Evolutionary conservation across 257 asterid genomes (phyloP), one percentile per base, ranked within the genome.

Genomic region (Solanum etuberosum): DNA sequence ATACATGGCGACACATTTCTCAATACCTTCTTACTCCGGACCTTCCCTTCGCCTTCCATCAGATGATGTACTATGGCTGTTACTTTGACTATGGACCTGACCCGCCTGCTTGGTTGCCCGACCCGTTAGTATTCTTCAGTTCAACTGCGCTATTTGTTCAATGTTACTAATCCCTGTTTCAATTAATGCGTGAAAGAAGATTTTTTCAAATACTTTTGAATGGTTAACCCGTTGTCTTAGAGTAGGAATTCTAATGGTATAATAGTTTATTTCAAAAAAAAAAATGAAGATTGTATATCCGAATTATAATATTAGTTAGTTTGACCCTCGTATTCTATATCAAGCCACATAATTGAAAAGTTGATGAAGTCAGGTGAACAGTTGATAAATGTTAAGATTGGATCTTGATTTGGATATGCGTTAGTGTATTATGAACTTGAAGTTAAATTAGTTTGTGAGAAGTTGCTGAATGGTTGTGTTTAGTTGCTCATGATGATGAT

Each of bases 61-160:
- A 94, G 91, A 91, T 94, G 93, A 93, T 97, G 98, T 97, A 92
- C 87, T 95, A 97, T 89, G 98, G 99, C 81, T 97, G 98, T 93
- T 97, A 94, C 96, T 91, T 90, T 82, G 71, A 88, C 88, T 97
- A 88, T 88, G 98, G 98, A 61, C 92, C 94, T 61, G 96, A 95
- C 72, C 98, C 99, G 12, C 98, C 98, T 6, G 97, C 97, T 88
- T 97, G 99, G 99, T 82, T 89, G 29, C 98, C 98, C 46, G 92
- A 91, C 87, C 91, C 92, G 99, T 97, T 89, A 72, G 92, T 88
- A 9, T 20, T 23, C n/a, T 59, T 61, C 86, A 31, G 9, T 59
- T 61, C 86, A 31, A 48, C 20, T 51, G 16, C 1, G 9, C 9
- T 1, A 70, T 32, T 70, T 70, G 77, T 70, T 70, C n/a, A 71